Evolutionary conservation across 2,329 filamentous ascomycete species (phyloP).

Genomic region (Pseudogymnoascus sp.): DNA sequence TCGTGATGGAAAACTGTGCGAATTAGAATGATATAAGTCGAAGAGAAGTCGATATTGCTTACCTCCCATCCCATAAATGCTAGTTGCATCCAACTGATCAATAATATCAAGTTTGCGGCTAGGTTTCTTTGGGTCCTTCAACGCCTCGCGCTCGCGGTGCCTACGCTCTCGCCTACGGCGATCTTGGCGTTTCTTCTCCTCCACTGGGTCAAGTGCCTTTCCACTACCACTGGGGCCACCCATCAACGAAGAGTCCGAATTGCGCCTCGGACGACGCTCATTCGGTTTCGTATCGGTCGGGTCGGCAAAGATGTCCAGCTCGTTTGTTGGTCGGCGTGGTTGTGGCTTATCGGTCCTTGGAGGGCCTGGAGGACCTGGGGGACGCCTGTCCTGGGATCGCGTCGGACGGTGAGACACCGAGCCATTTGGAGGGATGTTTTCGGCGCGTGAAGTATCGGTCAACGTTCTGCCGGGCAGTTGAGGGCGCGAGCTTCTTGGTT

Average conservation of each 20-base stretch:
- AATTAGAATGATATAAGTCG: constrained; percentile 5
- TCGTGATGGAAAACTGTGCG: constrained; percentile 89
- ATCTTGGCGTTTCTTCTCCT: constrained; percentile 50
- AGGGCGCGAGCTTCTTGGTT: constrained; percentile 28
- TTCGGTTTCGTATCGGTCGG: constrained; percentile 31
- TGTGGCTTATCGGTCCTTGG: constrained; percentile 19
- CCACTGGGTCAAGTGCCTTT: constrained; percentile 47
- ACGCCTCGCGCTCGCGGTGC: constrained; percentile 25
- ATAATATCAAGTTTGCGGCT: constrained; percentile 66
- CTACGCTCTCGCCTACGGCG: constrained; percentile 44
- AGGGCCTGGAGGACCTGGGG: constrained; percentile 33
- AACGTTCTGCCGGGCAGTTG: constrained; percentile 15
- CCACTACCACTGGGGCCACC: constrained; percentile 31
- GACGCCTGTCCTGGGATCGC: constrained; percentile 53
- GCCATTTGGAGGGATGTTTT: constrained; percentile 38
- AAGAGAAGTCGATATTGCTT: constrained; percentile 30
- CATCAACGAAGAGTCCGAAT: constrained; percentile 70
- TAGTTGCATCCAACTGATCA: constrained; percentile 91
- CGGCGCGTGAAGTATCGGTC: constrained; percentile 32
- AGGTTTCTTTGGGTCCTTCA: constrained; percentile 24
- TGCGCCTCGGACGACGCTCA: constrained; percentile 54
- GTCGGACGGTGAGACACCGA: constrained; percentile 46
- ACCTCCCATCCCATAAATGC: constrained; percentile 89
- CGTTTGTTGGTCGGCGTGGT: constrained; percentile 15
- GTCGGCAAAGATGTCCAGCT: constrained; percentile 28